These are phyloP conservation scores for Brassica carinata DNA, from an alignment of 345 rosid genomes.

Conservation along the genomic window DNA sequence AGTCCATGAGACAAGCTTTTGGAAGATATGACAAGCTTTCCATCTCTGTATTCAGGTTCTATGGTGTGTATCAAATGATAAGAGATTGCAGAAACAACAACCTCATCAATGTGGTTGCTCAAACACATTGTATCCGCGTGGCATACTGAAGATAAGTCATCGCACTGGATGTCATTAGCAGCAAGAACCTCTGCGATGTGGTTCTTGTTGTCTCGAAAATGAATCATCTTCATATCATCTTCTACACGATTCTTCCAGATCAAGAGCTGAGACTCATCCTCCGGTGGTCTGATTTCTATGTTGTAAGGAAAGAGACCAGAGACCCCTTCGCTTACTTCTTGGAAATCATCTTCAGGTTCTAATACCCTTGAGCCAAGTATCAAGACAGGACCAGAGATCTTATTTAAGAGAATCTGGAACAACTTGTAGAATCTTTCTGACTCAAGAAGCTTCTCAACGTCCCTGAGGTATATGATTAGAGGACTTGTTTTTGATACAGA, in stretches of 20 bases:
- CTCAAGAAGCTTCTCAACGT: conserved; percentile 76
- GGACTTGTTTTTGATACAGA: conserved; percentile 63
- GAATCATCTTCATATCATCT: conserved; percentile 83
- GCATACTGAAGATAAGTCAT: conserved; percentile 79
- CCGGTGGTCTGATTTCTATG: conserved; percentile 73
- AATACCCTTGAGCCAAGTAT: conserved; percentile 80
- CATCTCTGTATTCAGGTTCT: conserved; percentile 89
- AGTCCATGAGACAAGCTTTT: conserved; percentile 94
- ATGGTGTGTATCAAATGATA: conserved; percentile 73
- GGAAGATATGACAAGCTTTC: conserved; percentile 92
- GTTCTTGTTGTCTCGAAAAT: conserved; percentile 85
- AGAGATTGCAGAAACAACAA: conserved; percentile 82
- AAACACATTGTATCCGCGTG: conserved; percentile 72
- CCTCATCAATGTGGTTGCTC: conserved; percentile 78
- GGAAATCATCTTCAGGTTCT: conserved; percentile 62
- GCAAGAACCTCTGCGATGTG: conserved; percentile 93
- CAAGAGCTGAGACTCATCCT: conserved; percentile 69
- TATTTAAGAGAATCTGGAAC: conserved; percentile 66
- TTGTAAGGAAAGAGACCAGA: conserved; percentile 70
- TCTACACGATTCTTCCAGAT: conserved; percentile 85
- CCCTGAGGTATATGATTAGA: conserved; percentile 76
- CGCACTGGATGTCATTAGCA: conserved; percentile 87
- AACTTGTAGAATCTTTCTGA: conserved; percentile 68
- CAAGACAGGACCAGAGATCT: conserved; percentile 73
- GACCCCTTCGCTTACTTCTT: conserved; percentile 59